Base-by-base conservation (phyloP, 495 filamentous ascomycete genomes). In the Oleoguttula mirabilis region DNA sequence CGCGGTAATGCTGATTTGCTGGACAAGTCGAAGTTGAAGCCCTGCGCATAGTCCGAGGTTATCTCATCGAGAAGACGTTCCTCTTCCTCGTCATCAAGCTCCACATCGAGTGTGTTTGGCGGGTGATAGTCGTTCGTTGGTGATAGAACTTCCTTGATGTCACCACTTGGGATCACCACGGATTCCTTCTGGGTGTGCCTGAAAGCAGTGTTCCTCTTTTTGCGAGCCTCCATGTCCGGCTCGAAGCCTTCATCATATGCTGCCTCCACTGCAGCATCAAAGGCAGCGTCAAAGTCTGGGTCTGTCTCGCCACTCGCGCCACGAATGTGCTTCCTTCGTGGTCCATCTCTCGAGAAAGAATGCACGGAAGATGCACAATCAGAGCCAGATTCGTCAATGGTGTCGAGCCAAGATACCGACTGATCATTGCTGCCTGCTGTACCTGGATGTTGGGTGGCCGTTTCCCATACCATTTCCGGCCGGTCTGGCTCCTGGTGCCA, bases 211-310 rank as follows among this genome's bases (percentile, higher is more conserved):
- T 37, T 20, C 12, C 37, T 17, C 41, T 32, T 43, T 25, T 33
- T 41, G 8, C 49, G 58, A 22, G 63, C 60, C 11, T 65, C 66
- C 38, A 73, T 71, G 54, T 73, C 80, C 4, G 83, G 81, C 53
- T 94, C 88, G 52, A 83, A 81, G 4, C 84, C 86, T 50, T 96
- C 85, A 58, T 94, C 83, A 58, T 95, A 96, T 16, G 90, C 90
- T 28, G 88, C 88, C 58, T 96, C 90, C 8, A 96, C 84, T 10
- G 92, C 92, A 2, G 86, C 90, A 66, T 98, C 90, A 23, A 96
- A 66, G 21, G 92, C 92, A 23, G 88, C 85, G 63, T 94, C 85
- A 56, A 95, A 95, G 54, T 93, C 88, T 15, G 88, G 84, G 54
- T 93, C 85, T 0, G 86, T 93, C 20, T 74, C 76, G 17, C 77